Conservation (phyloP, 2,329 filamentous ascomycete species). For the Graphilbum sp. region DNA sequence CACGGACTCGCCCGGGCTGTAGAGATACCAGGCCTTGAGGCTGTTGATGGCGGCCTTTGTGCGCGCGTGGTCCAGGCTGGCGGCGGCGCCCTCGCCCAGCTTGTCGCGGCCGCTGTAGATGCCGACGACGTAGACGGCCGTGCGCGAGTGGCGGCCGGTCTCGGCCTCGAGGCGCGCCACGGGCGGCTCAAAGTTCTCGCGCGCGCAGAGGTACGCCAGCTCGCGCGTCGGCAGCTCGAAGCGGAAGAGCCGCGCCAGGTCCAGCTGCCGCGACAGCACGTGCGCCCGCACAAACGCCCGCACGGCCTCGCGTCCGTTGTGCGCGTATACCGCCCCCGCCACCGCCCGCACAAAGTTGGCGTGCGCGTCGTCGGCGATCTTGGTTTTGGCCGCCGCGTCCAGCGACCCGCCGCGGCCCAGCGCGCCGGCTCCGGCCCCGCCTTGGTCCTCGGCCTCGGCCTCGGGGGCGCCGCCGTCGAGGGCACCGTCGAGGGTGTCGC, state of each 20-base stretch:
- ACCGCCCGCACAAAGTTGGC: slow-evolving; percentile 70
- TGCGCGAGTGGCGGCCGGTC: slow-evolving; percentile 70
- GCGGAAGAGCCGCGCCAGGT: slow-evolving; percentile 62
- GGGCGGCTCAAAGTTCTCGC: slow-evolving; percentile 79
- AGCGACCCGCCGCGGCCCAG: slow-evolving; percentile 4
- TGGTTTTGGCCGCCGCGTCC: slow-evolving; percentile 12
- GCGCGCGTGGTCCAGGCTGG: slow-evolving; percentile 62
- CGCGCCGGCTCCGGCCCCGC: background rate
- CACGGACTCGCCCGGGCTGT: slow-evolving; percentile 55
- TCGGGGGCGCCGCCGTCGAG: background rate
- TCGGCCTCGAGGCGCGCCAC: slow-evolving; percentile 79
- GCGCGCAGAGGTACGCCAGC: slow-evolving; percentile 63
- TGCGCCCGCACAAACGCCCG: slow-evolving; percentile 74
- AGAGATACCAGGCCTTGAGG: slow-evolving; percentile 91
- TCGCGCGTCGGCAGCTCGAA: slow-evolving; percentile 78
- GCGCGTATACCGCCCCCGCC: slow-evolving; percentile 70
- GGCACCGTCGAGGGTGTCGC: slow-evolving; percentile 39
- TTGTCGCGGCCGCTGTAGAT: slow-evolving; percentile 86
- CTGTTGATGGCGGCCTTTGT: slow-evolving; percentile 68
- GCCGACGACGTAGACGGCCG: slow-evolving; percentile 84
- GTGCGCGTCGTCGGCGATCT: slow-evolving; percentile 18
- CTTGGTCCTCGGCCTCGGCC: slow-evolving; percentile 9
- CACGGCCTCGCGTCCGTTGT: slow-evolving; percentile 62
- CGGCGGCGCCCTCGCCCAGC: slow-evolving; percentile 75
- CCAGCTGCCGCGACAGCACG: slow-evolving; percentile 63